phyloP scores from a whole-genome alignment of 2,329 filamentous ascomycete species.

The Eurotiales sp. region DNA sequence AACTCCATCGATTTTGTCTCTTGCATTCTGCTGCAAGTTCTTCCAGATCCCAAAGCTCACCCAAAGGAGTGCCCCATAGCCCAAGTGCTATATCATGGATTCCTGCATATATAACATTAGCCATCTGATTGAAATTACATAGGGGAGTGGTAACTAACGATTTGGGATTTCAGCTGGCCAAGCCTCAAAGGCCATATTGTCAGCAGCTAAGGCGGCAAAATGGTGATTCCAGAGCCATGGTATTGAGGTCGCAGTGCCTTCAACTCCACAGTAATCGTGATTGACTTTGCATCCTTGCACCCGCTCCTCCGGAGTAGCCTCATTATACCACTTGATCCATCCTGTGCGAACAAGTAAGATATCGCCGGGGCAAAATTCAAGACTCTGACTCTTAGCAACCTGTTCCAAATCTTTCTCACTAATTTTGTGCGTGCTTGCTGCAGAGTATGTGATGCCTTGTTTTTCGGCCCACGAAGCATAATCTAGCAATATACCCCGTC shows the following conservation, averaged over 20 bases:
- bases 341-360: too few species aligned
- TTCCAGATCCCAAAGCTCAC: slow-evolving; percentile 1
- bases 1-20: neutral
- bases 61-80: neutral
- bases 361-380: too few species aligned
- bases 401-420: too few species aligned
- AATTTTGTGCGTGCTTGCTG: too few species aligned
- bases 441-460: neutral
- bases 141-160: too few species aligned
- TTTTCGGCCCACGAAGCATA: too few species aligned
- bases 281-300: neutral
- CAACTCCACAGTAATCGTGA: neutral
- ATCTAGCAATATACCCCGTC: too few species aligned
- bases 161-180: neutral
- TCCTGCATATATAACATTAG: neutral
- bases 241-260: neutral
- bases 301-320: neutral
- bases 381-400: too few species aligned
- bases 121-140: too few species aligned
- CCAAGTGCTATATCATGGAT: neutral
- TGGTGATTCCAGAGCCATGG: neutral
- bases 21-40: neutral
- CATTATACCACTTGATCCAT: neutral
- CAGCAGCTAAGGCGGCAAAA: neutral
- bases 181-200: neutral